These are phyloP conservation scores for Acacia crassicarpa DNA, from an alignment of 306 rosid species.

Conservation along the genomic window DNA sequence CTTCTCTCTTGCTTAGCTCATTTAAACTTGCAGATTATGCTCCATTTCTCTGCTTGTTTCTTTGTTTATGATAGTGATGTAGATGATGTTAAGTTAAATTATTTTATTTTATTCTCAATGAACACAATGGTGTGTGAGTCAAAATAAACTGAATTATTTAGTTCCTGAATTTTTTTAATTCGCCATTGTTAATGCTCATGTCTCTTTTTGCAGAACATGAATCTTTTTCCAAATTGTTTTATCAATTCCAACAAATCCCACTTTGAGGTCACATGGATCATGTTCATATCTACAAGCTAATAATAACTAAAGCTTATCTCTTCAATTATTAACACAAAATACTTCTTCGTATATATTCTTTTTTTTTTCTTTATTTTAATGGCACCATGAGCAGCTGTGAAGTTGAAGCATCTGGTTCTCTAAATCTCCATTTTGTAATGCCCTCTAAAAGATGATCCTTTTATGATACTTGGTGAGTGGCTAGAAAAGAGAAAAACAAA, in stretches of 20 bases:
- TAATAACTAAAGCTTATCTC: slow-evolving; percentile 24
- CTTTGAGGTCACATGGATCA: slow-evolving; percentile 26
- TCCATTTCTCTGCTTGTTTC: slow-evolving; percentile 49
- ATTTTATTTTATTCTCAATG: slow-evolving; percentile 6
- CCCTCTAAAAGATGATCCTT: not conserved
- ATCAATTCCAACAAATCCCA: slow-evolving; percentile 26
- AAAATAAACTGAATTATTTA: not conserved
- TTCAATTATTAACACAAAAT: not conserved
- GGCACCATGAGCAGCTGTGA: not conserved
- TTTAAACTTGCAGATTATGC: slow-evolving; percentile 41
- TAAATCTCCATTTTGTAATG: not conserved
- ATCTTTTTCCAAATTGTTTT: slow-evolving; percentile 28
- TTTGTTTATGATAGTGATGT: slow-evolving; percentile 47
- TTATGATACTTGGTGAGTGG: not conserved
- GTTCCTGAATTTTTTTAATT: not conserved
- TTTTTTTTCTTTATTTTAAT: slow-evolving; percentile 18
- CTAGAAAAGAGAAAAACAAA: not conserved
- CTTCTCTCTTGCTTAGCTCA: not conserved
- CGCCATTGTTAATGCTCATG: not conserved
- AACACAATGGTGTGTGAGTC: not conserved
- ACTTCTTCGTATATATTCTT: not conserved
- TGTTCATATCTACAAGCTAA: not conserved
- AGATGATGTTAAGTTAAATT: slow-evolving; percentile 53
- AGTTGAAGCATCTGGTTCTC: slow-evolving; percentile 8
- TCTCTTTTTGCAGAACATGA: slow-evolving; percentile 5